Conservation (phyloP, 2,329 filamentous ascomycete genomes). For the Neonectria hederae region DNA sequence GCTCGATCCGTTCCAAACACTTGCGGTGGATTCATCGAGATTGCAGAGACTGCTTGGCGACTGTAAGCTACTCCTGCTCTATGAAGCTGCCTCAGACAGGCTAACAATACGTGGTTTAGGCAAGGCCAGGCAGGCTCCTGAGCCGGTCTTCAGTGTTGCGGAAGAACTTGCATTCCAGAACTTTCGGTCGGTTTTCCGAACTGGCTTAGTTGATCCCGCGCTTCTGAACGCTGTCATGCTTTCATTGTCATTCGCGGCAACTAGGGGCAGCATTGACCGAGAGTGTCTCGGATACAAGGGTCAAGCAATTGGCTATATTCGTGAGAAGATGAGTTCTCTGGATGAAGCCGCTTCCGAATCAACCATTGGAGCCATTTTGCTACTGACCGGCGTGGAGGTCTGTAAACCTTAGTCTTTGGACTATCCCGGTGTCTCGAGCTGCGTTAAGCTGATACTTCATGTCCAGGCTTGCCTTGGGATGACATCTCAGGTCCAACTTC, state of each 20-base stretch:
- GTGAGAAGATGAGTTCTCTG: constrained; percentile 45
- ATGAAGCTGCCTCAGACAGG: accelerated
- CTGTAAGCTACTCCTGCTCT: constrained; percentile 5
- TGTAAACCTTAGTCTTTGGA: constrained; percentile 20
- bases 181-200: constrained; percentile 49
- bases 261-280: constrained; percentile 36
- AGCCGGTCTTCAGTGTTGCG: constrained; percentile 50
- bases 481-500: constrained; percentile 51
- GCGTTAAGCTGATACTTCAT: constrained; percentile 13
- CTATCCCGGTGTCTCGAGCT: not conserved
- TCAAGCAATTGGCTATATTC: constrained; percentile 46
- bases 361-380: constrained; percentile 53
- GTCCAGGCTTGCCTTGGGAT: constrained; percentile 50
- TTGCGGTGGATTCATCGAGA: constrained; percentile 19
- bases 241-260: constrained; percentile 47
- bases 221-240: constrained; percentile 53
- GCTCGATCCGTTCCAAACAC: constrained; percentile 27
- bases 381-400: constrained; percentile 55
- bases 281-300: constrained; percentile 51
- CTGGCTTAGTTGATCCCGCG: constrained; percentile 47
- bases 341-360: constrained; percentile 45
- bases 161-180: constrained; percentile 51
- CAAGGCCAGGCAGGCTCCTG: constrained; percentile 38
- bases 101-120: constrained; percentile 16
- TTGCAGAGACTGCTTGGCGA: constrained; percentile 21